Evolutionary conservation across 1,284 basidiomycete genomes (phyloP).

Genomic region (Peniophora sp.): DNA sequence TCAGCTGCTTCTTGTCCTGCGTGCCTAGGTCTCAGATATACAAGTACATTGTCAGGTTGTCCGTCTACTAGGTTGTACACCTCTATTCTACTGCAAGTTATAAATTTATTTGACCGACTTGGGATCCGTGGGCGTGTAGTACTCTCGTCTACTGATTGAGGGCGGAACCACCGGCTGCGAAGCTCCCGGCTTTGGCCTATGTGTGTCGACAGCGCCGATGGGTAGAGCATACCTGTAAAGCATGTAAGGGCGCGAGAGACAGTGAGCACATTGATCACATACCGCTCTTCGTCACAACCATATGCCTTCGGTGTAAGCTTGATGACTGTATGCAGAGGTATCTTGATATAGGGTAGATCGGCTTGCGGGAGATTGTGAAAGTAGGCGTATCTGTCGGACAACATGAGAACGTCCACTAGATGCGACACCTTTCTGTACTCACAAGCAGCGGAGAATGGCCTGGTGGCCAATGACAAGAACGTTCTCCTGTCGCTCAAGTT

Average conservation of each 20-base stretch:
- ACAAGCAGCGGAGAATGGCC: conserved; percentile 88
- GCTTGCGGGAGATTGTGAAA: conserved; percentile 90
- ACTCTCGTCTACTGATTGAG: conserved; percentile 28
- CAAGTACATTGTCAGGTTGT: too few relatives aligned
- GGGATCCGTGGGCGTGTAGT: conserved; percentile 16
- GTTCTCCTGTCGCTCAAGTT: conserved; percentile 95
- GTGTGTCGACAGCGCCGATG: conserved; percentile 89
- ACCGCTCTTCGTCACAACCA: conserved; percentile 96
- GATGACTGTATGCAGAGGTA: conserved; percentile 94
- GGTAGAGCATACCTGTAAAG: conserved; percentile 69
- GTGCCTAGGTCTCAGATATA: too few relatives aligned
- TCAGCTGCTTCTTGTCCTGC: too few relatives aligned
- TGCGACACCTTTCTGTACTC: conserved; percentile 21
- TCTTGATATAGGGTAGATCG: conserved; percentile 96
- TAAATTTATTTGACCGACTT: background rate
- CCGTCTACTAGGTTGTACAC: too few relatives aligned
- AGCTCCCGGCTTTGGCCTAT: conserved; percentile 77
- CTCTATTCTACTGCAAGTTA: too few relatives aligned
- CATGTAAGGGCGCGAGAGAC: background rate
- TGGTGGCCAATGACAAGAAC: conserved; percentile 97
- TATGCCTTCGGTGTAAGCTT: conserved; percentile 98
- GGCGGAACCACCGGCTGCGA: conserved; percentile 21
- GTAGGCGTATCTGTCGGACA: conserved; percentile 73
- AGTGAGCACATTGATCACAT: conserved; percentile 10
- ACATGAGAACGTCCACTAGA: background rate